Evolutionary conservation across 1,284 basidiomycete species (phyloP), one percentile per base, ranked within the genome.

Genomic region (Blastosporella zonata): DNA sequence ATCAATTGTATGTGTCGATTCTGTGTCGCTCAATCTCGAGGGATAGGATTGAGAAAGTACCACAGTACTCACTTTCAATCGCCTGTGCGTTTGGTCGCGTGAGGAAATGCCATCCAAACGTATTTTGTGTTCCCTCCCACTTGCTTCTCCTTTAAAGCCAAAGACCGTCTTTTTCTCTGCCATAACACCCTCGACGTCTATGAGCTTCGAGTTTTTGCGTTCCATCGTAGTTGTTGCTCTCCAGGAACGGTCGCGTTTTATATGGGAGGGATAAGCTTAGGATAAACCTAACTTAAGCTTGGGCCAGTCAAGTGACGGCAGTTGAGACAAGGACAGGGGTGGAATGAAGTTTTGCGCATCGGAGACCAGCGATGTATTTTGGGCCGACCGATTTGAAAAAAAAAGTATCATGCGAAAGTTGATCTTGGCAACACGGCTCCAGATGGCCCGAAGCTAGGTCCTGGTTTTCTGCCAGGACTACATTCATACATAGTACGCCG

Each of bases 1-100:
- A 76, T 76, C 4, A 77, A 61, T 50, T 75, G 73, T 38, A 77
- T 72, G 55, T 77, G 75, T 9, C 75, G 67, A 50, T 67, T 70
- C 74, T 76, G 31, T 8, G 41, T 21, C 31, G 20, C 17, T 25
- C 41, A 31, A 29, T 13, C 6, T 15, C 6, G 27, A 31, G 20
- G 35, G 2, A 7, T 6, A 3, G 21, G 3, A 9, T 21, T 21
- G 35, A 3, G 5, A 40, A 59, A 8, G 10, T 18, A 3, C 6
- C 4, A 38, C 15, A 17, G 6, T 3, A 42, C 55, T 8, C 27
- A 66, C 66, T 55, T 67, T 64, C 43, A 69, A 55, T 15, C 55
- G 63, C 31, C 67, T 60, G 52, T 59, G 67, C 5, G 67, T 68
- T 47, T 59, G 55, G 47, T 69, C 67, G 31, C 51, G 38, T 15